These are phyloP conservation scores for Phaeotremella skinneri DNA, from an alignment of 768 basidiomycete species.

Conservation along the genomic window DNA sequence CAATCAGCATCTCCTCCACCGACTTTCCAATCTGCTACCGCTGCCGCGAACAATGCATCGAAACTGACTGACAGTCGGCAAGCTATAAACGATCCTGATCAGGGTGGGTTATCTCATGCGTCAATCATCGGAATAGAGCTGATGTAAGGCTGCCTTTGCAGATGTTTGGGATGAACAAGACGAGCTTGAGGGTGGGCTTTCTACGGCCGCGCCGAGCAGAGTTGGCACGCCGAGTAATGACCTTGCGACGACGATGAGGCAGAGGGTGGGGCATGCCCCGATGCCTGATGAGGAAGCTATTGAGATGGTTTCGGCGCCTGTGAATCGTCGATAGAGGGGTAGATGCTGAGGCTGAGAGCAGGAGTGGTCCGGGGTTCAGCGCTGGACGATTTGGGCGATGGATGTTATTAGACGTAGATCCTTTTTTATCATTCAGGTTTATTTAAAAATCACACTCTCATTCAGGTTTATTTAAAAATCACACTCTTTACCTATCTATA, in stretches of 20 bases:
- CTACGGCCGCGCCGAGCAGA: slow-evolving; percentile 24
- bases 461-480: too few species aligned
- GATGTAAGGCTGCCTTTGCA: background rate
- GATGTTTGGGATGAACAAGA: slow-evolving; percentile 49
- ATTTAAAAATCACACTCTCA: too few species aligned
- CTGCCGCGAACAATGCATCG: slow-evolving; percentile 54
- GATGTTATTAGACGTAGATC: too few species aligned
- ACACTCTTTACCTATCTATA: too few species aligned
- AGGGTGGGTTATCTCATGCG: slow-evolving; percentile 24
- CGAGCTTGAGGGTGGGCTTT: slow-evolving; percentile 26
- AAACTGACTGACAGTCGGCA: slow-evolving; percentile 60
- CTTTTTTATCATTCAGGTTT: too few species aligned
- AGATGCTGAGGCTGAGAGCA: background rate
- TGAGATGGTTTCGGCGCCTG: slow-evolving; percentile 42
- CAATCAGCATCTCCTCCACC: slow-evolving; percentile 37
- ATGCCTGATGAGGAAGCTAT: slow-evolving; percentile 30
- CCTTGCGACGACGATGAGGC: slow-evolving; percentile 4
- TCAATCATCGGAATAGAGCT: background rate
- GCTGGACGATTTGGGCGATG: too few species aligned
- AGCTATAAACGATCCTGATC: slow-evolving; percentile 53
- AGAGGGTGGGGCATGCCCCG: slow-evolving; percentile 10
- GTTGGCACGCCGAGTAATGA: slow-evolving; percentile 26
- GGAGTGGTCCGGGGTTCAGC: too few species aligned
- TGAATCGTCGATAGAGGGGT: slow-evolving; percentile 16
- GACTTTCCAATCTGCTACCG: slow-evolving; percentile 46